Evolutionary conservation across 768 basidiomycete species (phyloP), one percentile per base, ranked within the genome.

Genomic region (Leccinum uliginosum): DNA sequence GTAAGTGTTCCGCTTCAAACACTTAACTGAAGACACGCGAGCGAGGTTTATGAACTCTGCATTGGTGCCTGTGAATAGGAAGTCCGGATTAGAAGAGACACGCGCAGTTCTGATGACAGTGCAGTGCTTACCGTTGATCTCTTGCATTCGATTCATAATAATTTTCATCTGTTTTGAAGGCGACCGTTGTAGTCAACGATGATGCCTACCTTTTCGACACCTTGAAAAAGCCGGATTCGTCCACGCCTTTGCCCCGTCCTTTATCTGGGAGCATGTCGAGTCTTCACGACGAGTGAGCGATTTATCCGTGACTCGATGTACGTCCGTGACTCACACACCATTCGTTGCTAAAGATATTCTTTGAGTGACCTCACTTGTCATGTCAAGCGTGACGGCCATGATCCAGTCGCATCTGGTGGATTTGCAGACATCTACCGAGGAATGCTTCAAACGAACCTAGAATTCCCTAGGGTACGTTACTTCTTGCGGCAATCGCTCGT

Each of bases 371-470:
- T 62, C 14, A 62, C 60, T 14, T 21, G 1, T 19, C 40, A 52
- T 19, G 34, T 62, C 23, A 50, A 21, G 40, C 61, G 61, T 21
- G 60, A 58, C 6, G 24, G 56, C 7, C 51, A 27, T 6, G 61
- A 62, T 34, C 61, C 61, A 9, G 51, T 58, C 17, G 53, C 61
- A 29, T 62, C 56, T 2, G 61, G 61, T 24, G 61, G 61, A 9
- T 62, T 53, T 23, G 61, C 61, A 23, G 61, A 62, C 44, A 62
- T 62, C 15, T 62, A 62, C 30, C 58, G 32, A 26, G 61, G 60
- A 19, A 53, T 54, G 50, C 56, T 62, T 14, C 50, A 62, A 24
- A 50, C n/a, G 23, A 40, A 30, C 47, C 29, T 43, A 53, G 47
- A 58, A 21, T 14, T 60, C 5, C n/a, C 46, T 3, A 40, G 24